These are phyloP conservation scores for Chrysanthemum lavandulifolium DNA, from an alignment of 129 eudicot species.

Conservation along the genomic window DNA sequence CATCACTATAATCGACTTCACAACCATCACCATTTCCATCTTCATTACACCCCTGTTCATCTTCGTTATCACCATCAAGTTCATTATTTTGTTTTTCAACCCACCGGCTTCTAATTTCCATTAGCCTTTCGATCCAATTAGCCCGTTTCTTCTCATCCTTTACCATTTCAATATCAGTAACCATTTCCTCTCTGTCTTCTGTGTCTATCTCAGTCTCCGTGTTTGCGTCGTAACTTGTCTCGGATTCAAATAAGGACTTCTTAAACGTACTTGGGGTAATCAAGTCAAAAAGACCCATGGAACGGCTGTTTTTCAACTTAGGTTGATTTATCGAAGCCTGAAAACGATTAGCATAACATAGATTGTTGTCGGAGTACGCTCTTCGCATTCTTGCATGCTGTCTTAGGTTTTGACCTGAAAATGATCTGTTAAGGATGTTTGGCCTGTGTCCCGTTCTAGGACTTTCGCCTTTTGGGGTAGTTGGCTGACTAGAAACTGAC, in stretches of 20 bases:
- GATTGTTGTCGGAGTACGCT: conserved; percentile 61
- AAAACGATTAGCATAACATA: conserved; percentile 38
- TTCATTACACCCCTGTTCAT: conserved; percentile 39
- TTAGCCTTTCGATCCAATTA: conserved; percentile 62
- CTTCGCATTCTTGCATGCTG: conserved; percentile 38
- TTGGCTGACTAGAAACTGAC: conserved; percentile 39
- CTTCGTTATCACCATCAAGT: conserved; percentile 26
- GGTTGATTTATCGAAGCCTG: conserved; percentile 40
- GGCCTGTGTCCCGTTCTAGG: conserved; percentile 21
- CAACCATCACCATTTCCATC: conserved; percentile 49
- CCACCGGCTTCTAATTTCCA: conserved; percentile 58
- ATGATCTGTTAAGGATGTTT: conserved; percentile 40
- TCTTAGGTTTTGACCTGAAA: conserved; percentile 49
- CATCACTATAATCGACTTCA: conserved; percentile 63
- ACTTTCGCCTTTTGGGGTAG: conserved; percentile 33
- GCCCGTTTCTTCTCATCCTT: conserved; percentile 38
- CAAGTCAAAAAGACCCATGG: conserved; percentile 55
- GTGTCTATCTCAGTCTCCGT: conserved; percentile 31
- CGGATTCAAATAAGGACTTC: conserved; percentile 47
- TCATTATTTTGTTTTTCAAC: conserved; percentile 35
- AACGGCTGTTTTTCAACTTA: conserved; percentile 49
- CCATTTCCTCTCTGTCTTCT: conserved; percentile 21
- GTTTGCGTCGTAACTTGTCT: conserved; percentile 34
- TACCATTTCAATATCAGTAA: conserved; percentile 25
- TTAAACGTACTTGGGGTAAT: conserved; percentile 45